Base-by-base conservation (phyloP, 345 rosid species). In the Anastatica hierochuntica region DNA sequence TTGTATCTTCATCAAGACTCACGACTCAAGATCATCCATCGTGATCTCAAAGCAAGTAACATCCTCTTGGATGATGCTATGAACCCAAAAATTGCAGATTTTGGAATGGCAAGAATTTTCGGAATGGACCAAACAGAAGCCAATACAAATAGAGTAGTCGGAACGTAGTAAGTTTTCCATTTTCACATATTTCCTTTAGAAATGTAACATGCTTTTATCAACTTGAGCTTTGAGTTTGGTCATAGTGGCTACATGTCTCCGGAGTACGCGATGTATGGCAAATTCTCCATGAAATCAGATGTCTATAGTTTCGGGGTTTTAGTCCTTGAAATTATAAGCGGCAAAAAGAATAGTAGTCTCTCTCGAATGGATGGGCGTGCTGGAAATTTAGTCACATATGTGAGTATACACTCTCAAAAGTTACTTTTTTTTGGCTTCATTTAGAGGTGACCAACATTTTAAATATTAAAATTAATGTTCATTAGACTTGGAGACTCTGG, bases 21-120 rank as follows among this genome's bases (percentile, higher is more conserved):
- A n/a, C n/a, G n/a, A n/a, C n/a, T n/a, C n/a, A n/a, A n/a, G n/a
- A n/a, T n/a, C n/a, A n/a, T n/a, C n/a, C n/a, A n/a, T n/a, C n/a
- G n/a, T n/a, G n/a, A n/a, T n/a, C n/a, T n/a, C n/a, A n/a, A n/a
- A n/a, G n/a, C n/a, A n/a, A 19, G 75, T 31, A 79, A 76, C 52
- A 57, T 79, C 23, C 64, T 79, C 23, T 60, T 79, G 14, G 84
- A 76, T 24, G 63, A 53, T 44, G 49, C 49, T 39, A 43, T 74
- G 39, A 69, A 76, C 21, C 77, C 81, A 1, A 74, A 63, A 48
- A 39, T 79, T 45, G 71, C 64, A 13, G 79, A 72, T 43, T 79
- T 79, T 37, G 81, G 74, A 42, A 68, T 62, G 71, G 84, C 81
- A 0, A 63, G 57, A 44, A 68, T 74, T 23, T 74, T 71, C 14